These are phyloP conservation scores for Carpinus viminea DNA, from an alignment of 306 rosid species.

Conservation along the genomic window DNA sequence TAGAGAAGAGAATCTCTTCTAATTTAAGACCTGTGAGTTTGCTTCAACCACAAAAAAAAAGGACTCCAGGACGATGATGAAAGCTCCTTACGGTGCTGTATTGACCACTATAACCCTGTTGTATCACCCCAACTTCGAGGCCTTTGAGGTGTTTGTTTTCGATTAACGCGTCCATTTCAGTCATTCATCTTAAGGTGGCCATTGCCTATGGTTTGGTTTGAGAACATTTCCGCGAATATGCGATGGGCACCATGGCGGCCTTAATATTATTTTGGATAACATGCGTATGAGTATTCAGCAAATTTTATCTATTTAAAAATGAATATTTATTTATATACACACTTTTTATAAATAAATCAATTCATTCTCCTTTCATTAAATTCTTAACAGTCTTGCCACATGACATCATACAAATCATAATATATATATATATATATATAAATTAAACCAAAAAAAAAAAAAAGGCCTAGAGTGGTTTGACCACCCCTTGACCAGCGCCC, in stretches of 20 bases:
- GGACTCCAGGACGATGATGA: background rate
- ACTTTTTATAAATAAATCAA: too few species aligned
- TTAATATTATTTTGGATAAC: too few species aligned
- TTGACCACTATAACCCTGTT: background rate
- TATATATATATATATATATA: too few species aligned
- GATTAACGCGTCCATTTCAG: background rate
- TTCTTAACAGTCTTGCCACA: too few species aligned
- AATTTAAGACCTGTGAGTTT: background rate
- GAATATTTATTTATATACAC: too few species aligned
- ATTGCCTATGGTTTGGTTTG: background rate
- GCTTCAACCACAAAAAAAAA: background rate
- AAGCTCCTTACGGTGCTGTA: background rate
- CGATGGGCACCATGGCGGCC: background rate
- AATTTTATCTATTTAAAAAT: too few species aligned
- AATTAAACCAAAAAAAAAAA: too few species aligned
- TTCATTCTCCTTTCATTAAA: too few species aligned
- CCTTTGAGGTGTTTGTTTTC: background rate
- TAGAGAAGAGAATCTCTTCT: background rate
- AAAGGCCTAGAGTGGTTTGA: too few species aligned
- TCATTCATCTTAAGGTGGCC: background rate
- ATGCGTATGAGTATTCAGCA: too few species aligned
- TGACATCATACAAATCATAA: too few species aligned
- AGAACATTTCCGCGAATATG: background rate
- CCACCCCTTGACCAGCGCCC: too few species aligned
- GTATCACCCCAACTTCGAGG: background rate